Base-by-base conservation (phyloP, 345 rosid genomes). In the Cardiospermum halicacabum region DNA sequence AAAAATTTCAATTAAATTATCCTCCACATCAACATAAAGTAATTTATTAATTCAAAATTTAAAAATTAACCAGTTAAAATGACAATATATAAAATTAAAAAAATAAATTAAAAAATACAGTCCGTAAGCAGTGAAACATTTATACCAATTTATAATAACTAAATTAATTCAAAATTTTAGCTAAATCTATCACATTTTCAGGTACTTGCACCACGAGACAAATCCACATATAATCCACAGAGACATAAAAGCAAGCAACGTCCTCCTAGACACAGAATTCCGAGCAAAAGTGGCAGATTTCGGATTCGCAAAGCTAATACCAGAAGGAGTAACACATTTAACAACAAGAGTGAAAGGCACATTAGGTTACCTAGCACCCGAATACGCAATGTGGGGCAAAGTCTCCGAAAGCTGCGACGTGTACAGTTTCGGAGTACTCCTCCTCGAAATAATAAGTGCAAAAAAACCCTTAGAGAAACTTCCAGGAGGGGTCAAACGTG, bases 341-440 rank as follows among this genome's bases (percentile, higher is more conserved):
- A 87, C 93, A 26, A 87, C 93, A 0, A 72, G 86, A 61, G 86
- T 87, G 9, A 84, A 87, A 51, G 93, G 93, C 9, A 82, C 86
- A 2, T 79, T 82, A 0, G 93, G 93, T 4, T 87, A 87, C 43
- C 72, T 84, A 36, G 93, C 93, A 15, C 93, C 93, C 0, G 89
- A 87, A 65, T 87, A 87, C 2, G 93, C 89, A n/a, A 87, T 87
- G 93, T 87, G 93, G 89, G 89, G 89, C 5, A 87, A 87, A 60
- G 89, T 84, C 18, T 84, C 86, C 0, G 86, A 84, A 37, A 76
- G 81, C 11, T 87, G 89, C 36, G 93, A 87, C 37, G 89, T 84
- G 8, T 84, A 81, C 13, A 87, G 93, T 61, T 87, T 82, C n/a
- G 93, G 89, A 2, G 79, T 87, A 56, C 37, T 87, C 19, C 82